Evolutionary conservation across 371 early-diverging fungal genomes (phyloP).

Genomic region (Mortierella sp.): DNA sequence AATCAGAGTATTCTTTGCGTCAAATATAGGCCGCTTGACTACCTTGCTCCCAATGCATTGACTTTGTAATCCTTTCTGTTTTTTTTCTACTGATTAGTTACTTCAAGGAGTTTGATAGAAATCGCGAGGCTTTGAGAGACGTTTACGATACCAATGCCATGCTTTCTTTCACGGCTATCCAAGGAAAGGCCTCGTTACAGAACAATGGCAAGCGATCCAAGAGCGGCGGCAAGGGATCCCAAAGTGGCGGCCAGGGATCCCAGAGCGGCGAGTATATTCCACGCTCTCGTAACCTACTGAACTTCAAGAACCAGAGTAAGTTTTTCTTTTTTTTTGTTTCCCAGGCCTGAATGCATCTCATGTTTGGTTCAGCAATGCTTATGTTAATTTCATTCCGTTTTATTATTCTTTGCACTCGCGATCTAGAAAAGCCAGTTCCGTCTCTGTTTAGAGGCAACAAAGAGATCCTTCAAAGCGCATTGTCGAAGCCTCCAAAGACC

Average conservation of each 20-base stretch:
- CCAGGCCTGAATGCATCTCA: neutral
- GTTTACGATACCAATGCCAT: slow-evolving; percentile 35
- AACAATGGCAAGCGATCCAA: neutral
- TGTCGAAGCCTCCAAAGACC: slow-evolving; percentile 30
- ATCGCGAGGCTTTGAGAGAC: slow-evolving; percentile 27
- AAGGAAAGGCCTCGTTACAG: slow-evolving; percentile 10
- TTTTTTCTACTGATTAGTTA: slow-evolving; percentile 16
- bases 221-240: neutral
- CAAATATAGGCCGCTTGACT: neutral
- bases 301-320: neutral
- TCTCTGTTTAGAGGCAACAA: slow-evolving; percentile 29
- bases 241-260: too few relatives aligned
- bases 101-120: slow-evolving; percentile 34
- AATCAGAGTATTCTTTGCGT: neutral
- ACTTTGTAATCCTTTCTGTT: neutral
- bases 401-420: neutral
- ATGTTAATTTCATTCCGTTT: neutral
- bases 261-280: neutral
- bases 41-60: neutral
- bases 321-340: neutral
- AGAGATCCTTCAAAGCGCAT: slow-evolving; percentile 24
- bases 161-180: slow-evolving; percentile 25
- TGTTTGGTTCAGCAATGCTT: neutral
- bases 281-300: neutral
- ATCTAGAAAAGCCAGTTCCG: slow-evolving; percentile 19